A percentile compares a stretch with the other conserved stretches of the same genome.
phyloP scores from a whole-genome alignment of 192 early-diverging fungal species.

The Haplosporangium gracile region DNA sequence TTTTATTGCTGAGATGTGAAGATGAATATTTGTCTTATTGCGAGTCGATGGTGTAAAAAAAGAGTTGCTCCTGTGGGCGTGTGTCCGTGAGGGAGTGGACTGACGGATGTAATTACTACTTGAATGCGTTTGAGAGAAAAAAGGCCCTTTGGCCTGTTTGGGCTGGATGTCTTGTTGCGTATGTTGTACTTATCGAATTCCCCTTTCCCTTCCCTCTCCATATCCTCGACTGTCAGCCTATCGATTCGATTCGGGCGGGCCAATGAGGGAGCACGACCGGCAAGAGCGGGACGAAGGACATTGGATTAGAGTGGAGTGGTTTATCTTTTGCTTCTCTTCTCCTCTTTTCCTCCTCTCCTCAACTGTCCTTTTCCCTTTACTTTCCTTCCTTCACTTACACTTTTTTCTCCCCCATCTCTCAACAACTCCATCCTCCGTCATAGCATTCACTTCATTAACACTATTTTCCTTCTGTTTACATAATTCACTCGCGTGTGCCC shows the following conservation, averaged over 20 bases:
- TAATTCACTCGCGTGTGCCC: too few species aligned
- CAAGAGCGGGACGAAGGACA: not conserved
- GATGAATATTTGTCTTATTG: too few species aligned
- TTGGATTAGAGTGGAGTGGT: too few species aligned
- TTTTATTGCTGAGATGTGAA: not conserved
- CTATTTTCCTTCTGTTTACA: too few species aligned
- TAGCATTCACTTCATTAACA: too few species aligned
- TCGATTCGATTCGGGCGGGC: not conserved
- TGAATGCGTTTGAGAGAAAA: too few species aligned
- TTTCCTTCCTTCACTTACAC: not conserved
- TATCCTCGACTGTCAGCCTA: not conserved
- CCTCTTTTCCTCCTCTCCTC: not conserved
- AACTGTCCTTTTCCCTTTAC: not conserved
- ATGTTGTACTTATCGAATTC: not conserved
- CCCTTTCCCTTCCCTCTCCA: not conserved
- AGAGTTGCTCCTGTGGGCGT: too few species aligned
- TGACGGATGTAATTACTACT: too few species aligned
- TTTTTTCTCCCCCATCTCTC: not conserved
- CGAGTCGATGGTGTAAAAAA: too few species aligned
- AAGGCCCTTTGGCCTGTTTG: constrained; percentile 2
- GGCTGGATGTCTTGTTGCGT: not conserved
- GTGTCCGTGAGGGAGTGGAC: too few species aligned
- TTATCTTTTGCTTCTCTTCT: not conserved
- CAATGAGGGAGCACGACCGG: not conserved
- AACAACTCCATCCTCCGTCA: too few species aligned